These are phyloP conservation scores for Starmerella gropengiesseri DNA, from an alignment of 805 yeast species.

Conservation along the genomic window DNA sequence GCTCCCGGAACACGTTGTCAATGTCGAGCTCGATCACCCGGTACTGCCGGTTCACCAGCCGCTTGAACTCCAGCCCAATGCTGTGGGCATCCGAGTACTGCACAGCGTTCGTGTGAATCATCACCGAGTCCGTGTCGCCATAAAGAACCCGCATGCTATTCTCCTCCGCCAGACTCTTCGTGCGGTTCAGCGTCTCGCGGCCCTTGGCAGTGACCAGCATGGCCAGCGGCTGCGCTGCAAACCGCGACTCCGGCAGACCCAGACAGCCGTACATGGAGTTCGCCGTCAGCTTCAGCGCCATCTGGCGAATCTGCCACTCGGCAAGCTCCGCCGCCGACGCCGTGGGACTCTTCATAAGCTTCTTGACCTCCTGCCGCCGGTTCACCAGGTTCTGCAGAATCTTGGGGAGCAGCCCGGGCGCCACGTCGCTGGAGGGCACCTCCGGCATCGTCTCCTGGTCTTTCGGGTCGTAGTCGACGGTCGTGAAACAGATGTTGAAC, in stretches of 20 bases:
- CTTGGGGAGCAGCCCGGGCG: constrained; percentile 77
- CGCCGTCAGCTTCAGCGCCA: constrained; percentile 90
- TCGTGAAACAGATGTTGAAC: constrained; percentile 91
- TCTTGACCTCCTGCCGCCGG: constrained; percentile 88
- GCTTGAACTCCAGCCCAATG: constrained; percentile 78
- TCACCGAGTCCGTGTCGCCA: constrained; percentile 98
- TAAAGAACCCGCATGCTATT: constrained; percentile 76
- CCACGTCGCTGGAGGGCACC: constrained; percentile 31
- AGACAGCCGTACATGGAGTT: constrained; percentile 99
- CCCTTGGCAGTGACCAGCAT: constrained; percentile 92
- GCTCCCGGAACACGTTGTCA: constrained; percentile 79
- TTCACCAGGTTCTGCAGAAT: constrained; percentile 72
- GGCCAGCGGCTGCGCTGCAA: constrained; percentile 92
- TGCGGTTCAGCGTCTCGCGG: constrained; percentile 85
- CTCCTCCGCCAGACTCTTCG: constrained; percentile 83
- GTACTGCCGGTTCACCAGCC: constrained; percentile 79
- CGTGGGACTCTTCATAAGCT: constrained; percentile 64
- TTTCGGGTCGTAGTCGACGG: constrained; percentile 51
- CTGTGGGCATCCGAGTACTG: constrained; percentile 60
- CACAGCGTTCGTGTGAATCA: constrained; percentile 83
- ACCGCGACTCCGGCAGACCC: constrained; percentile 83
- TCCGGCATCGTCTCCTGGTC: constrained; percentile 34
- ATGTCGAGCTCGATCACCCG: constrained; percentile 82
- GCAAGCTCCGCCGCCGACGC: constrained; percentile 49
- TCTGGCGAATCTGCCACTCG: constrained; percentile 91